These are phyloP conservation scores for Teunomyces gatunensis DNA, from an alignment of 805 yeast species.

Conservation along the genomic window DNA sequence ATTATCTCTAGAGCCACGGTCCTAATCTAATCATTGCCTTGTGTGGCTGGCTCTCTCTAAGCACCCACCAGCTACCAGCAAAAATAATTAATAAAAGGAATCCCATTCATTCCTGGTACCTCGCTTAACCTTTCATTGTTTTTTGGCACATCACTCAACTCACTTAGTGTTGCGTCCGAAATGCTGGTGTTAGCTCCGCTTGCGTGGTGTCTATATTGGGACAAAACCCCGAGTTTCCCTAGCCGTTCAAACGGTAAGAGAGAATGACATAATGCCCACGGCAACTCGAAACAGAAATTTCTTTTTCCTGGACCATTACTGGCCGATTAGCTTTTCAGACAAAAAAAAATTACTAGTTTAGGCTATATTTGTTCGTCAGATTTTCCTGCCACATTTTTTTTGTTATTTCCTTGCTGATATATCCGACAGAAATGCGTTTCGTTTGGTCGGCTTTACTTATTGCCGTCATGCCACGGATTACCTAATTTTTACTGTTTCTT, in stretches of 20 bases:
- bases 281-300: neutral
- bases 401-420: neutral
- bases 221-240: neutral
- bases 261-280: neutral
- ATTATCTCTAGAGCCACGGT: neutral
- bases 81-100: too few relatives aligned
- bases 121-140: neutral
- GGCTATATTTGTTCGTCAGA: neutral
- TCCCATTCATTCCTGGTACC: neutral
- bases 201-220: neutral
- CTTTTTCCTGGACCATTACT: conserved; percentile 3
- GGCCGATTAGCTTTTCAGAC: neutral
- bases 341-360: neutral
- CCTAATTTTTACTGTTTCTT: neutral
- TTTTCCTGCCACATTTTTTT: neutral
- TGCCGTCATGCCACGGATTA: conserved; percentile 1
- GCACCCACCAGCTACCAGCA: too few relatives aligned
- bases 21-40: neutral
- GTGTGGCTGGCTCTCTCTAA: neutral
- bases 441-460: neutral
- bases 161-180: neutral
- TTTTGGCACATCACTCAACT: neutral
- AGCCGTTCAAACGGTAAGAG: conserved; percentile 1
- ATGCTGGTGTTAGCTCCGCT: neutral
- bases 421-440: neutral